These are phyloP conservation scores for Dactylellina sp. DNA, from an alignment of 2,329 filamentous ascomycete species.

Conservation along the genomic window DNA sequence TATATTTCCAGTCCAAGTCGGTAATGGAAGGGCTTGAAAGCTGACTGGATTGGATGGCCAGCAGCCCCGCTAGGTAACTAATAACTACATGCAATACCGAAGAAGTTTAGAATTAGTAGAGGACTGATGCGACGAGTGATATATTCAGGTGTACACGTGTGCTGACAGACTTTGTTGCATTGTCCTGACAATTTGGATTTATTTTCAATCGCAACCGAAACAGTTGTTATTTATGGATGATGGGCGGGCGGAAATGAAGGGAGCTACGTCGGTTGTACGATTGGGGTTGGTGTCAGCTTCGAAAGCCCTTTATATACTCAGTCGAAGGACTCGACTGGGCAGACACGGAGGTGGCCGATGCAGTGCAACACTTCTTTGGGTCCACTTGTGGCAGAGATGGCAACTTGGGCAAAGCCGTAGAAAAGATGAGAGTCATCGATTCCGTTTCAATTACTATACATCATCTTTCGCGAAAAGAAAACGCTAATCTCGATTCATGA, in stretches of 20 bases:
- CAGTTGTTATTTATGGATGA: no score
- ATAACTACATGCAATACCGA: constrained; percentile 19
- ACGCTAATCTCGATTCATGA: no score
- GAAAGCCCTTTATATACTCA: neutral
- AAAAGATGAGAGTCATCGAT: no score
- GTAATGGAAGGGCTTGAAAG: constrained; percentile 20
- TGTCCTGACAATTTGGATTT: no score
- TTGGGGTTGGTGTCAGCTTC: no score
- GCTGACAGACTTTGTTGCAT: constrained; percentile 27
- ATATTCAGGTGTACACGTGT: neutral
- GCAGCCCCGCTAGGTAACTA: constrained; percentile 20
- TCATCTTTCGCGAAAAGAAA: no score
- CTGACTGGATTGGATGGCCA: constrained; percentile 18
- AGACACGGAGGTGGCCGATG: constrained; percentile 22
- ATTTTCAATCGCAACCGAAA: no score
- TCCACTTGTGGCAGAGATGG: no score
- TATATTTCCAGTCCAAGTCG: constrained; percentile 45
- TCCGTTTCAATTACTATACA: no score
- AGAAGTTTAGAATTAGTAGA: neutral
- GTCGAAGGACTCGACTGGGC: neutral
- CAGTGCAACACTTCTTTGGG: constrained; percentile 21
- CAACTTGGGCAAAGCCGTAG: no score
- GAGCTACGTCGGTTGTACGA: no score
- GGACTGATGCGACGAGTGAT: neutral
- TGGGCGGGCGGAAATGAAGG: no score